These are phyloP conservation scores for Vinca minor DNA, from an alignment of 257 asterid species.

Conservation along the genomic window DNA sequence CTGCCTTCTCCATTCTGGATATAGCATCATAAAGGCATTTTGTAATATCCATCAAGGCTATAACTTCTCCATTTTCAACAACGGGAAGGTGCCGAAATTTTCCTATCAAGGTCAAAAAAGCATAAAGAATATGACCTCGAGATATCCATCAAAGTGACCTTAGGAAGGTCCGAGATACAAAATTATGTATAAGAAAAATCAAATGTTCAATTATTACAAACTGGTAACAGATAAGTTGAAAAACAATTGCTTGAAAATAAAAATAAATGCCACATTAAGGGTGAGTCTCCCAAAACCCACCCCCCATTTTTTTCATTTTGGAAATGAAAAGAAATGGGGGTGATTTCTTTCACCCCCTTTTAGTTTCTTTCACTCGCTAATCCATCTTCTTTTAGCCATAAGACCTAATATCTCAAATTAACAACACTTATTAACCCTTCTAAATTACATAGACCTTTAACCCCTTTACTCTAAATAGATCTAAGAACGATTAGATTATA, in stretches of 20 bases:
- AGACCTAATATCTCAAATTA: too few relatives aligned
- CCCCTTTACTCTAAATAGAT: too few relatives aligned
- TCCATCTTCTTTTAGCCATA: too few relatives aligned
- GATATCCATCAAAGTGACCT: neutral
- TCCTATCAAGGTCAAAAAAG: conserved; percentile 32
- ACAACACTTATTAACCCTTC: too few relatives aligned
- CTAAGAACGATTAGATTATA: too few relatives aligned
- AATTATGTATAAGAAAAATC: neutral
- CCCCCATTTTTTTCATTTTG: too few relatives aligned
- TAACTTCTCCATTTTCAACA: conserved; percentile 98
- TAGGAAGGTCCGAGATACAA: neutral
- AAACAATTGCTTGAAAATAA: neutral
- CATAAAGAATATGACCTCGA: neutral
- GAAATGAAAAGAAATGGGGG: too few relatives aligned
- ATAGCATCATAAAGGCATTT: conserved; percentile 96
- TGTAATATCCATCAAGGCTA: conserved; percentile 84
- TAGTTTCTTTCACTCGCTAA: too few relatives aligned
- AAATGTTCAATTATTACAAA: neutral
- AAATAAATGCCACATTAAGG: too few relatives aligned
- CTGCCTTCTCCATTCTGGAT: conserved; percentile 96
- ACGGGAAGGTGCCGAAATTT: conserved; percentile 97
- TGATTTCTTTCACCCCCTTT: too few relatives aligned
- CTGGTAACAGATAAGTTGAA: neutral
- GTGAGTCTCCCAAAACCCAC: too few relatives aligned
- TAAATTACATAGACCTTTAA: too few relatives aligned